Percentiles rank a stretch among this genome's conserved stretches.
phyloP scores from a whole-genome alignment of 371 early-diverging fungal genomes.

The Circinella minor region DNA sequence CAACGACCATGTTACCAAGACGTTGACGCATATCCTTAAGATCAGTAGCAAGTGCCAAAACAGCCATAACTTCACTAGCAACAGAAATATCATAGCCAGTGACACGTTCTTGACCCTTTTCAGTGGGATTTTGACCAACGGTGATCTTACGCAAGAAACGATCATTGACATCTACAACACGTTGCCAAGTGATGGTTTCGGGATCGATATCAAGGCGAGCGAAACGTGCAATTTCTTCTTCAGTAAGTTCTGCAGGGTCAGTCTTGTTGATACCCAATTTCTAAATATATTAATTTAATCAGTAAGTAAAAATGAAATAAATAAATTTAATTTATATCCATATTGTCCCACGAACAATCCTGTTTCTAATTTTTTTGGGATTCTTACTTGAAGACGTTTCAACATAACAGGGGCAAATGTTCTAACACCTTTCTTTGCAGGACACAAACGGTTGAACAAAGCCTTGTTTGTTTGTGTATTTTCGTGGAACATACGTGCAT shows the following conservation, averaged over 20 bases:
- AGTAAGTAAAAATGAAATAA: too few species aligned
- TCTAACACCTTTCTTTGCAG: slow-evolving; percentile 83
- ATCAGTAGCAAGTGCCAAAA: slow-evolving; percentile 89
- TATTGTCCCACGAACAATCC: neutral
- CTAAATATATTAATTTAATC: slow-evolving; percentile 9
- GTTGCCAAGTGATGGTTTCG: slow-evolving; percentile 92
- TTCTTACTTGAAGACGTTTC: slow-evolving; percentile 66
- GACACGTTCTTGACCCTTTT: slow-evolving; percentile 82
- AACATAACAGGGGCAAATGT: slow-evolving; percentile 86
- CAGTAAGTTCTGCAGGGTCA: slow-evolving; percentile 76
- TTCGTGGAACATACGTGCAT: slow-evolving; percentile 97
- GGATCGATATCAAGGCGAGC: slow-evolving; percentile 94
- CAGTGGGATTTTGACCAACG: slow-evolving; percentile 86
- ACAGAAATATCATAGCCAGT: slow-evolving; percentile 98
- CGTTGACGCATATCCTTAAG: slow-evolving; percentile 91
- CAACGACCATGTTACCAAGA: slow-evolving; percentile 94
- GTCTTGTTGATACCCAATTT: slow-evolving; percentile 86
- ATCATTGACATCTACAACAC: slow-evolving; percentile 95
- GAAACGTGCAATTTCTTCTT: slow-evolving; percentile 79
- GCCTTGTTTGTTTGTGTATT: slow-evolving; percentile 87
- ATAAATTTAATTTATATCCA: neutral
- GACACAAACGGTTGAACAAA: slow-evolving; percentile 89
- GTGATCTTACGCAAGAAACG: slow-evolving; percentile 91
- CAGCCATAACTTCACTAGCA: slow-evolving; percentile 98
- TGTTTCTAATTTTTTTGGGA: neutral